Evolutionary conservation across 1,284 basidiomycete species (phyloP), one percentile per base, ranked within the genome.

Genomic region (Marasmius oreades): DNA sequence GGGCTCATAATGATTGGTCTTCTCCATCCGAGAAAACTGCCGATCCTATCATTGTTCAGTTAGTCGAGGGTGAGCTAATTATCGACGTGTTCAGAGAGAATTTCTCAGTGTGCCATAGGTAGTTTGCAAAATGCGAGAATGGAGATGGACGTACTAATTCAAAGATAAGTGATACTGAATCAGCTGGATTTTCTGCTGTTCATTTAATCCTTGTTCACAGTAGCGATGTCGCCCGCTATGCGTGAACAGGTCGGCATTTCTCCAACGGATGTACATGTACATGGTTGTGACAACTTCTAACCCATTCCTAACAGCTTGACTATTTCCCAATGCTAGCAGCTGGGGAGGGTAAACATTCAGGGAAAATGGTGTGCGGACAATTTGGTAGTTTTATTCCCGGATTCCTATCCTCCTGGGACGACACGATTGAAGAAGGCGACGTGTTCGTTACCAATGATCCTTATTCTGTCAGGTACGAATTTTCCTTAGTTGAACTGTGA

Each of bases 311-410:
- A 31, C n/a, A 62, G 61, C 59, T 63, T 6, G 60, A 63, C 53
- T 64, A 69, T 52, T 70, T 70, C 59, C 69, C 69, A 4, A 67
- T 69, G 66, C 66, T 70, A 52, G 65, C 67, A 20, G 67, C 64
- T 50, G 64, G 66, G 1, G 63, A 64, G n/a, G 69, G 69, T 26
- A 59, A 58, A 36, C 66, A 68, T 55, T 61, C 61, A 20, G 67
- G 68, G 4, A 66, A 67, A 59, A 68, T 69, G 68, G 64, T 68
- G 11, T 64, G 66, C 51, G 67, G 66, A 6, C 54, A 69, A 50
- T 68, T 67, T 48, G 67, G 66, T 23, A 63, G 60, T 50, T 67
- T 67, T 48, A 63, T 67, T 37, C 61, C 64, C 4, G 65, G 62
- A 47, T 67, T 67, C 47, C 52, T 67, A n/a, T 50, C 57, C 6